Evolutionary conservation across 148 eudicot species (phyloP).

Genomic region (Chenopodium suecicum): DNA sequence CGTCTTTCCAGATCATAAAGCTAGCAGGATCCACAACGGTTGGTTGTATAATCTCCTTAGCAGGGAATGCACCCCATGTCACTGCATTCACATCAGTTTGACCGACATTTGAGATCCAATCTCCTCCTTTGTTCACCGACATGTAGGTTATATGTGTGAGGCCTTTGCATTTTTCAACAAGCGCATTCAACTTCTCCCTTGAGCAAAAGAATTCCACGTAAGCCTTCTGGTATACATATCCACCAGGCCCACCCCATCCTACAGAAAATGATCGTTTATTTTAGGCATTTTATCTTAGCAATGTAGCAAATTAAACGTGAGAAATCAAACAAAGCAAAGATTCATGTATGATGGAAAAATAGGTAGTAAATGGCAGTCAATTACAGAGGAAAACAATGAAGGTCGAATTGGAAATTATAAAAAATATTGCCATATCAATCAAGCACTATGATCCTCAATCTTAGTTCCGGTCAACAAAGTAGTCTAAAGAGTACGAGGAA

Average conservation of each 20-base stretch:
- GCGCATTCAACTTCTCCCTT: constrained; percentile 60
- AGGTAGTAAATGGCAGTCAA: not conserved
- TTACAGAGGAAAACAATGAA: not conserved
- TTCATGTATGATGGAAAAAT: not conserved
- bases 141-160: constrained; percentile 67
- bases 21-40: constrained; percentile 89
- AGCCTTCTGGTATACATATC: constrained; percentile 92
- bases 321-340: not conserved
- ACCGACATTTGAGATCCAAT: constrained; percentile 53
- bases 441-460: not conserved
- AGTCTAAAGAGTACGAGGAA: not conserved
- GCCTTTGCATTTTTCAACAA: constrained; percentile 67
- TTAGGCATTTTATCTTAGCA: not conserved
- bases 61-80: constrained; percentile 94
- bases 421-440: not conserved
- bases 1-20: constrained; percentile 88
- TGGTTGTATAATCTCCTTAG: constrained; percentile 89
- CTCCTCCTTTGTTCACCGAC: constrained; percentile 80
- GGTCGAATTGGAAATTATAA: not conserved
- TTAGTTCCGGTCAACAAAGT: not conserved
- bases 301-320: not conserved
- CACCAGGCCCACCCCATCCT: constrained; percentile 97
- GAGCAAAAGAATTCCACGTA: constrained; percentile 91
- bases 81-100: constrained; percentile 76
- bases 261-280: constrained; percentile 14